These are phyloP conservation scores for Sugiyamaella sp. DNA, from an alignment of 1,139 yeast species.

Conservation along the genomic window DNA sequence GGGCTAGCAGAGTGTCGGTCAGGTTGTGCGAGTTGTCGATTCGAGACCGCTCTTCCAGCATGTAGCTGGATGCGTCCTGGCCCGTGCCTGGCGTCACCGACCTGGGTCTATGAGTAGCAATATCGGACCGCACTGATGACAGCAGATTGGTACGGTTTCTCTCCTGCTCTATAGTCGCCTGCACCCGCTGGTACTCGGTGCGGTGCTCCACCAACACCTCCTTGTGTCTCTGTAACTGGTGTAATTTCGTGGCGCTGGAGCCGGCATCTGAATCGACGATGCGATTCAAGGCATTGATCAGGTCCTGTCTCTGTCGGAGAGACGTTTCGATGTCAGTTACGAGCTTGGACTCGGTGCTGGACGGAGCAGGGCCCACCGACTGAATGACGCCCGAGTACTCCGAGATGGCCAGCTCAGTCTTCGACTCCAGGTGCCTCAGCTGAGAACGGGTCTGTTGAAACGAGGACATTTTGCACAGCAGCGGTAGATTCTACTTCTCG, in stretches of 20 bases:
- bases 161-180: slow-evolving; percentile 65
- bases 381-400: slow-evolving; percentile 58
- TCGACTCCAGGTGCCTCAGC: slow-evolving; percentile 58
- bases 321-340: slow-evolving; percentile 34
- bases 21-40: slow-evolving; percentile 73
- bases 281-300: slow-evolving; percentile 45
- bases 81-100: slow-evolving; percentile 38
- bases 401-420: slow-evolving; percentile 54
- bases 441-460: slow-evolving; percentile 58
- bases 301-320: slow-evolving; percentile 45
- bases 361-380: slow-evolving; percentile 51
- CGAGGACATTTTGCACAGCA: slow-evolving; percentile 28
- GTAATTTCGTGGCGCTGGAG: slow-evolving; percentile 72
- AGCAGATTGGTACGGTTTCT: slow-evolving; percentile 75
- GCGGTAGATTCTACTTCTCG: background rate
- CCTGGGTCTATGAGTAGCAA: slow-evolving; percentile 58
- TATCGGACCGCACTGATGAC: slow-evolving; percentile 76
- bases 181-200: slow-evolving; percentile 61
- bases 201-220: slow-evolving; percentile 75
- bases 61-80: slow-evolving; percentile 60
- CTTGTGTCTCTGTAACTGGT: slow-evolving; percentile 81
- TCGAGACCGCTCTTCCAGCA: slow-evolving; percentile 73
- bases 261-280: slow-evolving; percentile 60
- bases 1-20: slow-evolving; percentile 77
- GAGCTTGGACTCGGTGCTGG: slow-evolving; percentile 51